Evolutionary conservation across 2,329 filamentous ascomycete species (phyloP).

Genomic region (Hypoxylon rubiginosum): DNA sequence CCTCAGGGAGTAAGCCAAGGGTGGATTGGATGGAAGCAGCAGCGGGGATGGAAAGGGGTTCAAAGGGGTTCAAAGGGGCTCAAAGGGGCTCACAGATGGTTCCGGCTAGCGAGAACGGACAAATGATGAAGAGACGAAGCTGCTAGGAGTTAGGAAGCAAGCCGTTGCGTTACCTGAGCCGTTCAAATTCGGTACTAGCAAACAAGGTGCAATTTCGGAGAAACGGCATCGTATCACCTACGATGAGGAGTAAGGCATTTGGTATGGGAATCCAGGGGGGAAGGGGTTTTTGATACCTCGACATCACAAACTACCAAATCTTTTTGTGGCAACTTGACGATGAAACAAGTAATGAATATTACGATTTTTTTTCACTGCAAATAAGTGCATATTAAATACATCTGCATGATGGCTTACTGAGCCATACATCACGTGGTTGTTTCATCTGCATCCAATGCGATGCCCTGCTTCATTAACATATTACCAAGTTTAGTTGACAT

Average conservation of each 20-base stretch:
- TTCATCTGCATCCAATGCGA: constrained; percentile 25
- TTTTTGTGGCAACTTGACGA: not conserved
- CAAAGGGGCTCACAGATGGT: no score
- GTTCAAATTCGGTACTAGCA: not conserved
- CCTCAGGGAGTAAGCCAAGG: constrained; percentile 66
- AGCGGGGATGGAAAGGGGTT: no score
- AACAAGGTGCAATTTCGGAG: not conserved
- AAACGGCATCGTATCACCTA: not conserved
- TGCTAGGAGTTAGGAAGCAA: not conserved
- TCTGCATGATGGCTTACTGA: constrained; percentile 3
- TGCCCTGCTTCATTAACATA: constrained; percentile 22
- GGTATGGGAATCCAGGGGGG: no score
- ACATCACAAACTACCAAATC: not conserved
- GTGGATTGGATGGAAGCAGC: not conserved
- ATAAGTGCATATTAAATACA: not conserved
- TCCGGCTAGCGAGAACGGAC: no score
- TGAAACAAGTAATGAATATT: not conserved
- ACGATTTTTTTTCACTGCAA: not conserved
- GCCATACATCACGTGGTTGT: constrained; percentile 31
- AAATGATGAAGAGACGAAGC: no score
- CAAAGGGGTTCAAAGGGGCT: no score
- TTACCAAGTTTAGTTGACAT: constrained; percentile 25
- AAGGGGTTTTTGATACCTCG: not conserved
- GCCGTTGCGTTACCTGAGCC: no score
- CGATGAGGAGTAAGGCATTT: not conserved